These are phyloP conservation scores for Kwoniella sp. DNA, from an alignment of 768 basidiomycete species.

Conservation along the genomic window DNA sequence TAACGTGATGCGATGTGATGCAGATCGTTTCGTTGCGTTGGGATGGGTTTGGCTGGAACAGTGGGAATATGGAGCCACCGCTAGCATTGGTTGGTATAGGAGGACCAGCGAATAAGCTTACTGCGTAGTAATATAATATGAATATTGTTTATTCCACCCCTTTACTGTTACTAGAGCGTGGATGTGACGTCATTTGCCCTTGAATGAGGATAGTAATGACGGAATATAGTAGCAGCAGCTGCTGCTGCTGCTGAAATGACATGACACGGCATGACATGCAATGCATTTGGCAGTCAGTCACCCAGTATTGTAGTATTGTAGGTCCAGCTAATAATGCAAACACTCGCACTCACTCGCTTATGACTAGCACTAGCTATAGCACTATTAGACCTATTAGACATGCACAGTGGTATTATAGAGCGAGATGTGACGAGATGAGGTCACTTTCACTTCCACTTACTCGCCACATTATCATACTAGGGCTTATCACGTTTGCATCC, in stretches of 20 bases:
- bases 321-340: too few species aligned
- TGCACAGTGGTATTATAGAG: too few species aligned
- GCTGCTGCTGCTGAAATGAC: background rate
- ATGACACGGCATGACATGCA: too few species aligned
- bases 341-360: too few species aligned
- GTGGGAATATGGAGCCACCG: background rate
- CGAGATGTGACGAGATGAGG: too few species aligned
- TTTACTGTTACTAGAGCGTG: background rate
- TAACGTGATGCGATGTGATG: background rate
- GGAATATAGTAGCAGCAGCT: constrained; percentile 1
- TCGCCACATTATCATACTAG: too few species aligned
- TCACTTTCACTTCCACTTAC: too few species aligned
- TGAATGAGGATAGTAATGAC: constrained; percentile 2
- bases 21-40: background rate
- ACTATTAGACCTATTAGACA: too few species aligned
- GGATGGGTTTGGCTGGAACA: background rate
- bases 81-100: background rate
- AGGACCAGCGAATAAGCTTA: background rate
- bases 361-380: too few species aligned
- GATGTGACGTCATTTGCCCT: constrained; percentile 5
- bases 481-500: too few species aligned
- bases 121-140: background rate
- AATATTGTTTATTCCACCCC: constrained; percentile 6
- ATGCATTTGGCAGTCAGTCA: too few species aligned
- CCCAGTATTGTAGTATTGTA: too few species aligned